phyloP scores from a whole-genome alignment of 2,329 filamentous ascomycete genomes.

The Phyllosticta citrichinensis region DNA sequence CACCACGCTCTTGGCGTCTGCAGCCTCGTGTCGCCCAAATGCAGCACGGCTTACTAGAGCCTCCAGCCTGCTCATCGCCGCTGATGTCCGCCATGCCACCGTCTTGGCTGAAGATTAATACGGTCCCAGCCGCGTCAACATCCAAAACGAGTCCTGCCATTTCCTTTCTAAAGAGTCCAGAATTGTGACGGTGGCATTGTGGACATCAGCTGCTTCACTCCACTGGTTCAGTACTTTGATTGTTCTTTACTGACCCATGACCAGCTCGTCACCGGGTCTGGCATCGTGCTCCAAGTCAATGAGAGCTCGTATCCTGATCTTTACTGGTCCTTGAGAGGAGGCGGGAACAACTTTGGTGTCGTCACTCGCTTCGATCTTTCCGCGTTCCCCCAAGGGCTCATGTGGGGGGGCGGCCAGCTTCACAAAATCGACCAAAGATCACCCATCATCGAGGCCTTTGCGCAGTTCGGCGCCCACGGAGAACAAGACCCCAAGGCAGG shows the following conservation, averaged over 20 bases:
- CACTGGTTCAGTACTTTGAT: constrained; percentile 2
- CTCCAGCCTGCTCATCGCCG: not conserved
- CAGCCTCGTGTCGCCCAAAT: not conserved
- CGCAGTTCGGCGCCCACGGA: constrained; percentile 18
- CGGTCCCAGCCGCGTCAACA: not conserved
- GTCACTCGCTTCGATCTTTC: constrained; percentile 17
- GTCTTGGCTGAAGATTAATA: not conserved
- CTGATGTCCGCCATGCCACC: not conserved
- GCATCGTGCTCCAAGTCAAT: constrained; percentile 22
- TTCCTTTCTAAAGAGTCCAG: not conserved
- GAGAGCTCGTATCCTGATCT: constrained; percentile 17
- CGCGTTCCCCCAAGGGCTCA: constrained; percentile 15
- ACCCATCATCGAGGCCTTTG: constrained; percentile 17
- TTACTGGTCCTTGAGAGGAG: constrained; percentile 30
- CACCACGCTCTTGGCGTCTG: not conserved
- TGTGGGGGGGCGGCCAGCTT: constrained; percentile 20
- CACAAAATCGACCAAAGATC: constrained; percentile 12
- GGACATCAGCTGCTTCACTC: not conserved
- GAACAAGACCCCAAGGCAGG: constrained; percentile 17
- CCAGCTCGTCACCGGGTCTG: constrained; percentile 21
- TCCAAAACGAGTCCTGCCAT: not conserved
- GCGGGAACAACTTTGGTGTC: constrained; percentile 25
- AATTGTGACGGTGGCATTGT: not conserved
- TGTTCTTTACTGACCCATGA: constrained; percentile 10
- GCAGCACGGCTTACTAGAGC: not conserved